Conservation (phyloP, 306 rosid species). For the peach (Prunus persica) region Prunus_persica_NCBIv2 NC_034013.1:12516501-12517000, state of each 20-base stretch:
- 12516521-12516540: slow-evolving; percentile 52
- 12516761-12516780: slow-evolving; percentile 83
- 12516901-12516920: not conserved
- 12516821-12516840: slow-evolving; percentile 84
- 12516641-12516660: not conserved
- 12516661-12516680: not conserved
- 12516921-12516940: slow-evolving; percentile 71
- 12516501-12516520: slow-evolving; percentile 61
- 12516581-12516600: slow-evolving; percentile 95
- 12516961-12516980: slow-evolving; percentile 85
- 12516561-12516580: slow-evolving; percentile 82
- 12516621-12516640: slow-evolving; percentile 49
- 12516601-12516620: slow-evolving; percentile 83
- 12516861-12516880: not conserved
- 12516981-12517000: slow-evolving; percentile 89
- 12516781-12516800: slow-evolving; percentile 93
- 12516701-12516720: not conserved
- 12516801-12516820: slow-evolving; percentile 92
- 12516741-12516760: slow-evolving; percentile 91
- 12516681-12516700: not conserved
- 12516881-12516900: not conserved
- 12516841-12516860: slow-evolving; percentile 30
- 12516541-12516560: slow-evolving; percentile 84
- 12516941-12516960: slow-evolving; percentile 80
- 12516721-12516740: not conserved